Base-by-base conservation (phyloP, 2,329 filamentous ascomycete species). In the Fusarium sp. region DNA sequence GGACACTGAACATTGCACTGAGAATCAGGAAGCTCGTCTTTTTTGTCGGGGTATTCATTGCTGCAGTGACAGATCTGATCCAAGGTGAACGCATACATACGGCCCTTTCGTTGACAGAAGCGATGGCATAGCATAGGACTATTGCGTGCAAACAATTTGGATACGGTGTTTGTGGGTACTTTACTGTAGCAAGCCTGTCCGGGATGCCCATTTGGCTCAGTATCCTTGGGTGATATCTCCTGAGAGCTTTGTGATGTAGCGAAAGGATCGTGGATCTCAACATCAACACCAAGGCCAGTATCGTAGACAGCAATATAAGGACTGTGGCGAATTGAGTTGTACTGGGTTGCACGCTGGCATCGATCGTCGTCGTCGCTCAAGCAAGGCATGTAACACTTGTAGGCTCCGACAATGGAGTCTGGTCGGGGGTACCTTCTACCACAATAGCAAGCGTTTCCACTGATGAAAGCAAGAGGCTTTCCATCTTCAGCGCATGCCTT, bases 381-480 rank as follows among this genome's bases (percentile, higher is more conserved):
- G 18, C 54, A 63, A 18, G 54, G 44, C 36, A 63, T 44, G 11
- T 36, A 25, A 20, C 60, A 62, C 3, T 20, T 13, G 8, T 17
- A 17, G 17, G 45, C 17, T 13, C 5, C 5, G 1, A 25, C n/a
- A n/a, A n/a, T 14, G 33, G 50, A 13, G 7, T 11, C 3, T 20
- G 20, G 5, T 35, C 1, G 3, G 25, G 45, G 45, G 15, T n/a
- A 33, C 18, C 11, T 15, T 7, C 7, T 1, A 15, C n/a, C 49
- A n/a, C 66, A 69, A 15, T 18, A 38, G 9, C 66, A 69, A 15
- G 0, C 13, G 4, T 7, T 5, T 3, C 22, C 35, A 2, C 17
- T 46, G 6, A 69, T 25, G 3, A 68, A 17, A 3, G 39, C 66
- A 46, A 52, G 25, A n/a, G 55, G 41, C 5, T 36, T 57, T 5